Percentiles rank a stretch among this genome's conserved stretches.
Conservation (phyloP, 1,284 basidiomycete genomes). For the Pseudozyma hubeiensis region DNA sequence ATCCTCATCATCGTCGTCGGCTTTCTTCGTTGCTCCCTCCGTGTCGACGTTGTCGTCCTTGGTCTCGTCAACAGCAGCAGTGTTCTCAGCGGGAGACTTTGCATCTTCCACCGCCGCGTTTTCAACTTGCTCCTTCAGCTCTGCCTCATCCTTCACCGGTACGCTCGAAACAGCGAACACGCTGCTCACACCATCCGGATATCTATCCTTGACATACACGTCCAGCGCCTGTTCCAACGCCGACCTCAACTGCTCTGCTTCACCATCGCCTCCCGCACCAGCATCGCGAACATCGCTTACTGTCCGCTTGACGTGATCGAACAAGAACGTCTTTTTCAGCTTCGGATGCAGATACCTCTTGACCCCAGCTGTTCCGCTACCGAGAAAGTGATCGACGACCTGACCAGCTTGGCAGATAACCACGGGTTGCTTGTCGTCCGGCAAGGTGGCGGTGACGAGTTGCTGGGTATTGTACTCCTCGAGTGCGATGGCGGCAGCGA, state of each 20-base stretch:
- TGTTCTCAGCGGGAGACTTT: slow-evolving; percentile 30
- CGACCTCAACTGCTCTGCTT: slow-evolving; percentile 29
- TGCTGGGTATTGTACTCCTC: slow-evolving; percentile 57
- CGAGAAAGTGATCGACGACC: background rate
- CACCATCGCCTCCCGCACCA: background rate
- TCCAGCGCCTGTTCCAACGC: slow-evolving; percentile 50
- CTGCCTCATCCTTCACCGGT: slow-evolving; percentile 17
- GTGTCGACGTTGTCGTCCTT: background rate
- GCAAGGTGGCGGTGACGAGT: slow-evolving; percentile 39
- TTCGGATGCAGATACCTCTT: slow-evolving; percentile 45
- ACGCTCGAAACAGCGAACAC: slow-evolving; percentile 45
- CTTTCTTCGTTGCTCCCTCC: background rate
- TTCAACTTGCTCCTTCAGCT: slow-evolving; percentile 14
- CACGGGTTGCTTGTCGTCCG: slow-evolving; percentile 11
- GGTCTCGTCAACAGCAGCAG: slow-evolving; percentile 10
- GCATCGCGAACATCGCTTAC: slow-evolving; percentile 31
- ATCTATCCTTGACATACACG: slow-evolving; percentile 58
- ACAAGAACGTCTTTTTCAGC: slow-evolving; percentile 34
- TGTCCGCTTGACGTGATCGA: slow-evolving; percentile 42
- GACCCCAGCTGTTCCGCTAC: slow-evolving; percentile 1
- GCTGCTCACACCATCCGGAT: slow-evolving; percentile 56
- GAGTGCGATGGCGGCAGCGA: slow-evolving; percentile 35
- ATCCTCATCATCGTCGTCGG: slow-evolving; percentile 1
- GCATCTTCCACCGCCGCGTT: slow-evolving; percentile 25
- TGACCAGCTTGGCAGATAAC: slow-evolving; percentile 51